A percentile compares a stretch with the other conserved stretches of the same genome.
Evolutionary conservation across 2,329 filamentous ascomycete genomes (phyloP).

Genomic region (Helminthosporium solani): DNA sequence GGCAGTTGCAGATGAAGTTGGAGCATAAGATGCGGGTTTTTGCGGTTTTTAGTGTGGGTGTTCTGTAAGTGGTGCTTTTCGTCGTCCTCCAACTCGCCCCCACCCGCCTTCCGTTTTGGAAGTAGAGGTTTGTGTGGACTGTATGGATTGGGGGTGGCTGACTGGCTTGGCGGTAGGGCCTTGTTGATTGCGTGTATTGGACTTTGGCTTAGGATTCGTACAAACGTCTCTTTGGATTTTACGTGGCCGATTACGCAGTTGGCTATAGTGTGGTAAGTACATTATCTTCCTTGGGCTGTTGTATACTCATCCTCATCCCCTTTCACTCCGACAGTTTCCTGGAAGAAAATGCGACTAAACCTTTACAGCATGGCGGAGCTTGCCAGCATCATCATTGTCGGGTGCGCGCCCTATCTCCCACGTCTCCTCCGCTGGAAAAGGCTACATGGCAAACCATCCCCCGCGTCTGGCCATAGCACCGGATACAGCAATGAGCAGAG

Average conservation of each 20-base stretch:
- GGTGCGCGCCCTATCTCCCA: conserved; percentile 4
- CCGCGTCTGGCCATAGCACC: too few relatives aligned
- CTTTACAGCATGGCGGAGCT: conserved; percentile 3
- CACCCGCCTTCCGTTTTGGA: neutral
- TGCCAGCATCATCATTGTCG: conserved; percentile 5
- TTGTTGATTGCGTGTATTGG: conserved; percentile 3
- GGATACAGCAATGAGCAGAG: too few relatives aligned
- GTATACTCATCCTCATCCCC: too few relatives aligned
- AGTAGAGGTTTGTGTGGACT: too few relatives aligned
- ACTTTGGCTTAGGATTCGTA: conserved; percentile 2
- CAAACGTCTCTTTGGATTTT: neutral
- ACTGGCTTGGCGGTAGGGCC: too few relatives aligned
- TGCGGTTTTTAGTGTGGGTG: conserved; percentile 6
- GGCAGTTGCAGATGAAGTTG: conserved; percentile 5
- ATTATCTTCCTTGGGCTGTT: too few relatives aligned
- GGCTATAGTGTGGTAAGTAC: conserved; percentile 6
- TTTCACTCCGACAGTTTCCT: neutral
- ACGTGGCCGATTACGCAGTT: conserved; percentile 9
- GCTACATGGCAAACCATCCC: neutral
- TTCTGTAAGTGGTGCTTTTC: conserved; percentile 5
- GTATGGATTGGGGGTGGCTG: too few relatives aligned
- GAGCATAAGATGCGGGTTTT: conserved; percentile 5
- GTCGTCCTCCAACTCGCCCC: too few relatives aligned
- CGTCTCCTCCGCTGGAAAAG: conserved; percentile 1
- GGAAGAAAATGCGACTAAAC: neutral